Evolutionary conservation across 768 basidiomycete genomes (phyloP).

Genomic region (Mycena galericulata): DNA sequence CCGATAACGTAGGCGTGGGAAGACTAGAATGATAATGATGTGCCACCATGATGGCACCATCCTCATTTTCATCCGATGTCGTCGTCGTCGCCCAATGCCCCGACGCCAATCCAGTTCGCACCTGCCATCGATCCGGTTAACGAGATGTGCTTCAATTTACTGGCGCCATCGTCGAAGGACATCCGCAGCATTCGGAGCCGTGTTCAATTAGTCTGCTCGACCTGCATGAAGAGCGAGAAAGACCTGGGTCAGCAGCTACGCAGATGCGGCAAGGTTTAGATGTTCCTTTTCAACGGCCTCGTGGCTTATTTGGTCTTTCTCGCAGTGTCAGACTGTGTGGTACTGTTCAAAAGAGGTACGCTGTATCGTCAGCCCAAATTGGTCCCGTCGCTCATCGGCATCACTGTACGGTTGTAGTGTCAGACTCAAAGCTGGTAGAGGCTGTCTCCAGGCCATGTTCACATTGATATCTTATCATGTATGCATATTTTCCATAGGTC

Average conservation of each 20-base stretch:
- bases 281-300: not conserved
- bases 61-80: constrained; percentile 7
- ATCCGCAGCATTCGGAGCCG: not conserved
- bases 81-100: constrained; percentile 15
- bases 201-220: constrained; percentile 5
- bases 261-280: constrained; percentile 18
- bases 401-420: constrained; percentile 18
- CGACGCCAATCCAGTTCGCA: constrained; percentile 16
- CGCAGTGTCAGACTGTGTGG: constrained; percentile 10
- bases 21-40: too few relatives aligned
- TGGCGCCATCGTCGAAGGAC: constrained; percentile 13
- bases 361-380: constrained; percentile 17
- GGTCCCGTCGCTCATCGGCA: not conserved
- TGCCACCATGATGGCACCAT: too few relatives aligned
- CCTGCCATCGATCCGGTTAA: constrained; percentile 3
- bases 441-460: constrained; percentile 9
- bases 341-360: constrained; percentile 20
- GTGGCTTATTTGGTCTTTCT: not conserved
- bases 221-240: not conserved
- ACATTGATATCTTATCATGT: constrained; percentile 16
- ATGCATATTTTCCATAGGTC: constrained; percentile 17
- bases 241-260: constrained; percentile 16
- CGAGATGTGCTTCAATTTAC: constrained; percentile 10
- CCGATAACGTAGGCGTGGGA: too few relatives aligned
- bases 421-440: constrained; percentile 11